A percentile compares a stretch with the other conserved stretches of the same genome.
phyloP scores from a whole-genome alignment of 116 monocot genomes.

The Cymodocea nodosa region DNA sequence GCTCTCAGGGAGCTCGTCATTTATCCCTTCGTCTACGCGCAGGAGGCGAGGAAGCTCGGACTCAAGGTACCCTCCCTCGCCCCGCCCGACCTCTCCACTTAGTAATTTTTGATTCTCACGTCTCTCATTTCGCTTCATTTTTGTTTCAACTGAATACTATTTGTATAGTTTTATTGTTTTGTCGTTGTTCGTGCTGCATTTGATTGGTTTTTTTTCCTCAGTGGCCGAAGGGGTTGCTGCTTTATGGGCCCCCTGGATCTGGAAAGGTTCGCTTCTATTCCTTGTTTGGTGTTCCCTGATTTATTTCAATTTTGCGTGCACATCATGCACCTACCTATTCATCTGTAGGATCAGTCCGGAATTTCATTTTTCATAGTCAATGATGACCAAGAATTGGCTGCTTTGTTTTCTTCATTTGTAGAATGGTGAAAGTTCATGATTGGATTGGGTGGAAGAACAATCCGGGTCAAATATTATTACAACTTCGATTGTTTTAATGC shows the following conservation, averaged over 20 bases:
- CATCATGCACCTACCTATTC: too few species aligned
- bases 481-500: too few species aligned
- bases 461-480: too few species aligned
- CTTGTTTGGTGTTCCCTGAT: background rate
- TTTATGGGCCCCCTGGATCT: slow-evolving; percentile 85
- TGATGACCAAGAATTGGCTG: too few species aligned
- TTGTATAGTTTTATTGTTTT: background rate
- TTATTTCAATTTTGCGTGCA: too few species aligned
- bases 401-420: background rate
- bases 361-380: too few species aligned
- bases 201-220: slow-evolving; percentile 14
- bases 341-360: too few species aligned
- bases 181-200: background rate
- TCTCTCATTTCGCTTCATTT: too few species aligned
- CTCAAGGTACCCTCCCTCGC: slow-evolving; percentile 31
- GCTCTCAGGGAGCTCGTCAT: slow-evolving; percentile 67
- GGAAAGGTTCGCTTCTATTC: slow-evolving; percentile 57
- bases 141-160: too few species aligned
- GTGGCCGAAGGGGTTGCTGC: slow-evolving; percentile 92
- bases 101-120: too few species aligned
- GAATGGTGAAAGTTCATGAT: background rate
- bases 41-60: slow-evolving; percentile 42
- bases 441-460: too few species aligned
- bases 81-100: background rate
- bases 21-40: slow-evolving; percentile 56